Evolutionary conservation across 31 red algal species (phyloP).

Genomic region (Odonthalia washingtoniensis): DNA sequence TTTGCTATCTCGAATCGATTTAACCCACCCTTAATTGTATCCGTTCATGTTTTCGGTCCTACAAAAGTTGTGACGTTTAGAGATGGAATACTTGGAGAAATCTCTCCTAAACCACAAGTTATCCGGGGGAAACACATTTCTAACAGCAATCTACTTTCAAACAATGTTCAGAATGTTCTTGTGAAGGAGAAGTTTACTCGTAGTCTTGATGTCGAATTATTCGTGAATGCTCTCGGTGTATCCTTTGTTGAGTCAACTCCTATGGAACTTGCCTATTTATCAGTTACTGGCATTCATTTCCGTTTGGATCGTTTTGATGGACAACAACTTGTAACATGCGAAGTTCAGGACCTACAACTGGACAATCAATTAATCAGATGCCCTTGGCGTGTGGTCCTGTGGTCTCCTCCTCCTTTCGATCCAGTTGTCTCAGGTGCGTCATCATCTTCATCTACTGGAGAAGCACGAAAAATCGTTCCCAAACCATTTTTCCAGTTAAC

Average conservation of each 20-base stretch:
- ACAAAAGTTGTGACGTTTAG: conserved; percentile 98
- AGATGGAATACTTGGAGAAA: conserved; percentile 42
- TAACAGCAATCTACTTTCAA: too few relatives aligned
- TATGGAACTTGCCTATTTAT: conserved; percentile 88
- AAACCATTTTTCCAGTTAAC: conserved; percentile 93
- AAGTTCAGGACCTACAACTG: conserved; percentile 91
- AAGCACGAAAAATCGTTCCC: neutral
- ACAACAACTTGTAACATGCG: conserved; percentile 72
- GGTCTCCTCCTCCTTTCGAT: conserved; percentile 83
- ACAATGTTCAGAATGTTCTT: neutral
- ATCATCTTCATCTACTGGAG: neutral
- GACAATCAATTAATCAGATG: conserved; percentile 94
- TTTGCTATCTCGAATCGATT: conserved; percentile 59
- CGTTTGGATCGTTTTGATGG: conserved; percentile 87
- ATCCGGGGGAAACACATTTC: neutral
- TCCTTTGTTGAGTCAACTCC: conserved; percentile 82
- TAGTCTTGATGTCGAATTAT: conserved; percentile 85
- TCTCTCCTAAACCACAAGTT: neutral
- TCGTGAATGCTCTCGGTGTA: conserved; percentile 85
- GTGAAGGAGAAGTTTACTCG: conserved; percentile 18
- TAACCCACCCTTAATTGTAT: conserved; percentile 74
- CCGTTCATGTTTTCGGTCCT: conserved; percentile 93
- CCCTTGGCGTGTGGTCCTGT: conserved; percentile 93
- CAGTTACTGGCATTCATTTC: conserved; percentile 78
- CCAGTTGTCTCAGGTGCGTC: neutral